Evolutionary conservation across 2,329 filamentous ascomycete genomes (phyloP).

Genomic region (Monosporascus sp.): DNA sequence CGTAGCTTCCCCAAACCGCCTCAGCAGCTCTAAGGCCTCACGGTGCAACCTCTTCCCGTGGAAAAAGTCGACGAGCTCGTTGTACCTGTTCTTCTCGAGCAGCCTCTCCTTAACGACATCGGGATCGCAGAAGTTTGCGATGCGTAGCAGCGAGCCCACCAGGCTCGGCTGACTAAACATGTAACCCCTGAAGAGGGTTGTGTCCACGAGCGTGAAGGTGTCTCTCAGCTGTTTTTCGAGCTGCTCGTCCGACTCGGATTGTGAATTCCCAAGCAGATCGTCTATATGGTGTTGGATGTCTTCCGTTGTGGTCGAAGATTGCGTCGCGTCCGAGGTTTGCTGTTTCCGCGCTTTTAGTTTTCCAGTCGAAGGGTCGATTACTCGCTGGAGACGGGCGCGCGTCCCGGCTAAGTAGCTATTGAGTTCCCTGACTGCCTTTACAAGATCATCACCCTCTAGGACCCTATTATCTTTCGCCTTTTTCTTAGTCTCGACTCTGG

Average conservation of each 20-base stretch:
- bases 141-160: slow-evolving; percentile 84
- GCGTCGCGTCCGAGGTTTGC: neutral
- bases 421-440: slow-evolving; percentile 73
- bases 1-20: slow-evolving; percentile 60
- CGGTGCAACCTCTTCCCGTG: slow-evolving; percentile 91
- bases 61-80: slow-evolving; percentile 94
- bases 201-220: slow-evolving; percentile 83
- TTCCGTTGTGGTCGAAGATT: slow-evolving; percentile 47
- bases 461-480: slow-evolving; percentile 43
- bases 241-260: slow-evolving; percentile 48
- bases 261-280: slow-evolving; percentile 34
- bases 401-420: slow-evolving; percentile 86
- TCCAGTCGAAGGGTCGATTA: slow-evolving; percentile 58
- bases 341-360: slow-evolving; percentile 50
- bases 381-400: slow-evolving; percentile 58
- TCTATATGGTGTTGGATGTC: slow-evolving; percentile 27
- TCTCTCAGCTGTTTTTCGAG: slow-evolving; percentile 67
- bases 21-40: slow-evolving; percentile 76
- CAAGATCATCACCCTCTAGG: slow-evolving; percentile 77
- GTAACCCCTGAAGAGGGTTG: slow-evolving; percentile 87
- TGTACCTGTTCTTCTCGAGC: slow-evolving; percentile 82
- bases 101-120: slow-evolving; percentile 91
- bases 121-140: slow-evolving; percentile 95
- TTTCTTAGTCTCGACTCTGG: slow-evolving; percentile 35
- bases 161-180: slow-evolving; percentile 88